Conservation (phyloP, 768 basidiomycete genomes). For the Sistotremastrum suecicum region DNA sequence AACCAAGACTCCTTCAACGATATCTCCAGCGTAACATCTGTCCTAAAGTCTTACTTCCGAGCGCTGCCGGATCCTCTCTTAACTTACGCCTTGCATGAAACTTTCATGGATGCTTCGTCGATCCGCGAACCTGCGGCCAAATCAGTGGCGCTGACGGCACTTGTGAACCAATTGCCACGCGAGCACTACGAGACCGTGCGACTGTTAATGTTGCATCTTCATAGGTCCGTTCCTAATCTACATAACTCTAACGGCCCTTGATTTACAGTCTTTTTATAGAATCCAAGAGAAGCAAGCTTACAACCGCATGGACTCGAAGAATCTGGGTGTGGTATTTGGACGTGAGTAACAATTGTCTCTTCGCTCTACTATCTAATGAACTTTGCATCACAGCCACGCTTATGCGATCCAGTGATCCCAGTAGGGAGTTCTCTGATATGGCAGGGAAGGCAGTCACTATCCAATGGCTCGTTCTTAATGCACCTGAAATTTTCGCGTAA, state of each 20-base stretch:
- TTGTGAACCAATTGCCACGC: constrained; percentile 65
- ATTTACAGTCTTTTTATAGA: constrained; percentile 12
- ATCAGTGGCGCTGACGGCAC: constrained; percentile 42
- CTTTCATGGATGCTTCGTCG: constrained; percentile 56
- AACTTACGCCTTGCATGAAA: constrained; percentile 83
- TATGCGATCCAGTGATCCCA: constrained; percentile 77
- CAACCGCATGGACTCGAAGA: constrained; percentile 91
- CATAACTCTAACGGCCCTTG: constrained; percentile 2
- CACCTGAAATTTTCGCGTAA: constrained; percentile 33
- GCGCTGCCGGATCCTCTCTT: constrained; percentile 82
- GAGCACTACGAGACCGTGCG: constrained; percentile 83
- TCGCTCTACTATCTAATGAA: not conserved
- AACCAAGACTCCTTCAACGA: constrained; percentile 92
- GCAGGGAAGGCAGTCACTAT: constrained; percentile 87
- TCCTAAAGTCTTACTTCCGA: constrained; percentile 93
- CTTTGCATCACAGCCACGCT: constrained; percentile 58
- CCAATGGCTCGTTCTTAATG: constrained; percentile 92
- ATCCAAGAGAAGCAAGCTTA: constrained; percentile 51
- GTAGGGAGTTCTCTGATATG: constrained; percentile 93
- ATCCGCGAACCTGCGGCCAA: constrained; percentile 51
- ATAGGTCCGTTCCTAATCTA: constrained; percentile 41
- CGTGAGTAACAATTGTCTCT: constrained; percentile 43
- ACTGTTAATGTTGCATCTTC: constrained; percentile 72
- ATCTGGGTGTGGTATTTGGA: constrained; percentile 95
- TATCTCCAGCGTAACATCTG: constrained; percentile 91